Evolutionary conservation across 2,329 filamentous ascomycete genomes (phyloP), one percentile per base, ranked within the genome.

Genomic region (Aspergillus unguis): DNA sequence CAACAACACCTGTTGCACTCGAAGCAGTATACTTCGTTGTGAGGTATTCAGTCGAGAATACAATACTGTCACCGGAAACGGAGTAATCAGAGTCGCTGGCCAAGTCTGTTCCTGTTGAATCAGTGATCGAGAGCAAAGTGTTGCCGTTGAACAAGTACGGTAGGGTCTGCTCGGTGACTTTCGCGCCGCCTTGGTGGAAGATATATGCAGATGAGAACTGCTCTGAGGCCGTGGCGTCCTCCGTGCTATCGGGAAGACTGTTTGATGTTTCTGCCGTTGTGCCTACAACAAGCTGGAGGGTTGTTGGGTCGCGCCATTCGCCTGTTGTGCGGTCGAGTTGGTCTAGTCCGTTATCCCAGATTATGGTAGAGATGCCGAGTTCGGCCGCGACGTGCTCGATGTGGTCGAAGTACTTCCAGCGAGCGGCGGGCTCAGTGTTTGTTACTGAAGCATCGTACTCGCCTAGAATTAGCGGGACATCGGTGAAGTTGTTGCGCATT

Each of bases 331-430:
- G 77, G 58, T 84, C 71, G 8, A 83, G 71, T 37, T 81, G 77
- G 58, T 84, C 81, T 2, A 72, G 62, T 0, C 82, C 81, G 53
- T 84, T 85, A 61, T 85, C 82, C 82, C 82, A 85, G 5, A 85
- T 63, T 1, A 84, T 70, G 3, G 76, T 73, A 1, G 77, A 66
- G 6, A 79, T 80, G 55, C 77, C 72, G 58, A 81, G 78, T 42
- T 76, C 73, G 1, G 68, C 71, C 0, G 78, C 77, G 0, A 74
- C 77, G 28, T 75, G 75, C 23, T 78, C 65, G 48, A 85, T 71
- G 53, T 76, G 74, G 63, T 85, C 81, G 48, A 77, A 79, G 62
- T 82, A 85, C 51, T 78, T 78, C 78, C 82, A 84, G 42, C 81
- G 72, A 1, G 78, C 81, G 0, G 79, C 78, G 0, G 77, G 74